Evolutionary conservation across 2,329 filamentous ascomycete species (phyloP), one percentile per base, ranked within the genome.

Genomic region (Clonostachys solani): DNA sequence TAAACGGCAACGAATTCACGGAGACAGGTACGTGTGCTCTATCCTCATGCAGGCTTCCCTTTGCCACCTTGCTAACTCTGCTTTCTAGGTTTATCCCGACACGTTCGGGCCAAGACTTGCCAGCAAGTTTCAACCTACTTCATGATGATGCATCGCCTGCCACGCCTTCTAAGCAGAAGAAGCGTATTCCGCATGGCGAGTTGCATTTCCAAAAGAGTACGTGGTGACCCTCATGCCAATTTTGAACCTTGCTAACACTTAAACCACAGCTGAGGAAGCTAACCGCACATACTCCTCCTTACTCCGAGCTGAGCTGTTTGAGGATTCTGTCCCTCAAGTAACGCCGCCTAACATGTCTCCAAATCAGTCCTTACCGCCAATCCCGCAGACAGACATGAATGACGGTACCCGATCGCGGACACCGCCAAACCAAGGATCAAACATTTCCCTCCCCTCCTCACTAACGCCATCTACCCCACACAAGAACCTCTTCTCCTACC

Each of bases 401-500:
- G 83, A 89, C 62, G 81, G 84, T 44, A 86, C 83, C 44, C 79
- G 88, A 59, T 87, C 89, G 44, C 84, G 87, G 55, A 96, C 92
- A 6, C 92, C 92, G 42, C 92, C 92, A 23, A 83, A 78, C 49
- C 83, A 84, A 56, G 66, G 69, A 16, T 73, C 82, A 13, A 71
- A 77, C 13, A 74, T 82, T 12, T 75, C 80, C 19, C 68, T 91
- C n/a, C 84, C 88, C 12, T 80, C 86, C 2, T 85, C 83, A 48
- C 76, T 94, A 49, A 96, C 92, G 1, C 94, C 94, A 1, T 95
- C 92, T 2, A 99, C 94, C 5, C 94, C 94, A 10, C 91, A 96
- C 67, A 97, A 96, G 71, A 99, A 99, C 56, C 81, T 99, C 37
- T 97, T 99, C 63, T 89, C 87, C 23, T 96, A 95, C 64, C 84